Evolutionary conservation across 2,329 filamentous ascomycete species (phyloP).

Genomic region (Xylaria sp.): DNA sequence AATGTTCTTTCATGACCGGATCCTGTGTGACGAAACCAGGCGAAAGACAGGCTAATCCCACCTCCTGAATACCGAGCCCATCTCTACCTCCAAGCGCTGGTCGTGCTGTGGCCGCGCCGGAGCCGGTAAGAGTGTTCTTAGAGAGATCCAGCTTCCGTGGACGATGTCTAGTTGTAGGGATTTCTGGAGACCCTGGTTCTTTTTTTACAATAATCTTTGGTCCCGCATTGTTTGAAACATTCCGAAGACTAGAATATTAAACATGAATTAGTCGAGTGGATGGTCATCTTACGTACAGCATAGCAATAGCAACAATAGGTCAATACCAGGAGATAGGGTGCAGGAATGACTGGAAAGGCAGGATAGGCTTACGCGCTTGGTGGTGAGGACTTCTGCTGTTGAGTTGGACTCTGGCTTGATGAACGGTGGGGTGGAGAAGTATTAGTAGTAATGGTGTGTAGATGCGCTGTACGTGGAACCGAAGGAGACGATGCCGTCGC

Average conservation of each 20-base stretch:
- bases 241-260: slow-evolving; percentile 55
- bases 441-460: slow-evolving; percentile 40
- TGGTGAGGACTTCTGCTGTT: slow-evolving; percentile 63
- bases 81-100: slow-evolving; percentile 84
- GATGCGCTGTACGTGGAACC: slow-evolving; percentile 56
- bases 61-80: slow-evolving; percentile 85
- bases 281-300: background rate
- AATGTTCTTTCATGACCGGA: slow-evolving; percentile 93
- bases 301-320: background rate
- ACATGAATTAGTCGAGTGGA: slow-evolving; percentile 44
- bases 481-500: slow-evolving; percentile 55
- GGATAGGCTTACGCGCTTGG: slow-evolving; percentile 66
- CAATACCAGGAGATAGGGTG: slow-evolving; percentile 12
- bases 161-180: slow-evolving; percentile 77
- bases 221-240: slow-evolving; percentile 58
- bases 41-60: slow-evolving; percentile 92
- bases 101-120: slow-evolving; percentile 70
- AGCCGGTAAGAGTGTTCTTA: slow-evolving; percentile 65
- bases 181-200: slow-evolving; percentile 88
- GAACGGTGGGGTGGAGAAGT: slow-evolving; percentile 57
- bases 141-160: slow-evolving; percentile 83
- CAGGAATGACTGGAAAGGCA: slow-evolving; percentile 36
- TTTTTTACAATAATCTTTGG: slow-evolving; percentile 96
- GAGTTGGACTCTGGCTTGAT: slow-evolving; percentile 64
- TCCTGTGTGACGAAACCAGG: slow-evolving; percentile 97